Conservation (phyloP, 441 rosid genomes). For the Mallotus repandus region DNA sequence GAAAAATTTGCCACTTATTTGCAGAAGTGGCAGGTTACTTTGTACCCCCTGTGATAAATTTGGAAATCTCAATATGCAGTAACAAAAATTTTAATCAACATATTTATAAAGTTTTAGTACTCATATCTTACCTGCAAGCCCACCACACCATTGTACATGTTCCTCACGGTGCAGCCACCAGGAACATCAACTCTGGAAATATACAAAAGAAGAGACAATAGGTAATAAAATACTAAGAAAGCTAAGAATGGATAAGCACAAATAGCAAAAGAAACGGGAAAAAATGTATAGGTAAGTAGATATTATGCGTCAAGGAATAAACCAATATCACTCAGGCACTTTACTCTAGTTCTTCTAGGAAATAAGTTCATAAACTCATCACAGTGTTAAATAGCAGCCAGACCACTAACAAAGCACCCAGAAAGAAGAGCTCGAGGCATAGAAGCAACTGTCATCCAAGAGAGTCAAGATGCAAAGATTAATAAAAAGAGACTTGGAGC, state of each 20-base stretch:
- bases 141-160: constrained; percentile 64
- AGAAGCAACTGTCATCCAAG: not conserved
- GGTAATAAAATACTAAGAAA: constrained; percentile 4
- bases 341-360: constrained; percentile 54
- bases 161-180: constrained; percentile 67
- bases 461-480: not conserved
- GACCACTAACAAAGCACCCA: constrained; percentile 94
- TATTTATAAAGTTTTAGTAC: not conserved
- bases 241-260: not conserved
- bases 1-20: no score
- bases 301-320: constrained; percentile 77
- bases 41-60: constrained; percentile 46
- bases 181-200: constrained; percentile 69
- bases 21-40: constrained; percentile 49
- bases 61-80: constrained; percentile 15
- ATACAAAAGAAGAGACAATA: constrained; percentile 18
- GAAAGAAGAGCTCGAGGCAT: constrained; percentile 71
- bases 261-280: not conserved
- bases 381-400: constrained; percentile 77
- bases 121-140: constrained; percentile 55
- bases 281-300: constrained; percentile 1
- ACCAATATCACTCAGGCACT: constrained; percentile 94
- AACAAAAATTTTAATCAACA: not conserved
- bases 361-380: constrained; percentile 70
- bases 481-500: constrained; percentile 4